These are phyloP conservation scores for Acacia crassicarpa DNA, from an alignment of 306 rosid genomes.

Conservation along the genomic window DNA sequence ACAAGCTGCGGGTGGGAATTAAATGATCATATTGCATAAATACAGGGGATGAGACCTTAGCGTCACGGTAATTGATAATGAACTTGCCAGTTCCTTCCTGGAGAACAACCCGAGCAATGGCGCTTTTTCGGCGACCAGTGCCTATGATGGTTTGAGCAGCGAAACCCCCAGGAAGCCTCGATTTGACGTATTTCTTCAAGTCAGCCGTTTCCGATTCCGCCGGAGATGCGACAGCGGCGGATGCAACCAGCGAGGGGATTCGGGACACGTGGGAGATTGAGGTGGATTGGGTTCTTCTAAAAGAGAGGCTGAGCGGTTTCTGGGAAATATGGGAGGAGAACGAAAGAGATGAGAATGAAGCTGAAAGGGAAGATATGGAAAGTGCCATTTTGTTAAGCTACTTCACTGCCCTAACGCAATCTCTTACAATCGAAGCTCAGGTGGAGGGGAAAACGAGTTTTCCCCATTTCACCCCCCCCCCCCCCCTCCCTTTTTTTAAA, in stretches of 20 bases:
- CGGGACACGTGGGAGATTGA: constrained; percentile 35
- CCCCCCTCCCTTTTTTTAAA: no score
- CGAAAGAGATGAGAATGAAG: constrained; percentile 73
- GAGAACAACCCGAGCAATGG: constrained; percentile 87
- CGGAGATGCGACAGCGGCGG: constrained; percentile 57
- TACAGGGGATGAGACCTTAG: constrained; percentile 49
- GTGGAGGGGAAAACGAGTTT: constrained; percentile 28
- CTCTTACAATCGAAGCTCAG: neutral
- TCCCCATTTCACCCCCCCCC: no score
- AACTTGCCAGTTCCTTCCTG: constrained; percentile 91
- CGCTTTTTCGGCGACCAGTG: constrained; percentile 86
- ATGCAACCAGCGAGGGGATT: constrained; percentile 41
- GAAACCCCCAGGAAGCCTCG: constrained; percentile 93
- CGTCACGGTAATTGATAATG: constrained; percentile 87
- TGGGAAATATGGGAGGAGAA: constrained; percentile 73
- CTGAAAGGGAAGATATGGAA: constrained; percentile 56
- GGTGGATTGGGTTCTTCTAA: constrained; percentile 38
- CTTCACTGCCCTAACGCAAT: neutral
- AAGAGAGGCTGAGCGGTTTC: constrained; percentile 41
- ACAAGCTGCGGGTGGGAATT: neutral
- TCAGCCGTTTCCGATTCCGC: constrained; percentile 56
- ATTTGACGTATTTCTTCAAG: constrained; percentile 66
- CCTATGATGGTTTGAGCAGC: constrained; percentile 85
- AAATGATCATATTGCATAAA: neutral
- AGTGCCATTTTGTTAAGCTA: constrained; percentile 50